Evolutionary conservation across 192 early-diverging fungal species (phyloP).

Genomic region (Coemansia sp.): DNA sequence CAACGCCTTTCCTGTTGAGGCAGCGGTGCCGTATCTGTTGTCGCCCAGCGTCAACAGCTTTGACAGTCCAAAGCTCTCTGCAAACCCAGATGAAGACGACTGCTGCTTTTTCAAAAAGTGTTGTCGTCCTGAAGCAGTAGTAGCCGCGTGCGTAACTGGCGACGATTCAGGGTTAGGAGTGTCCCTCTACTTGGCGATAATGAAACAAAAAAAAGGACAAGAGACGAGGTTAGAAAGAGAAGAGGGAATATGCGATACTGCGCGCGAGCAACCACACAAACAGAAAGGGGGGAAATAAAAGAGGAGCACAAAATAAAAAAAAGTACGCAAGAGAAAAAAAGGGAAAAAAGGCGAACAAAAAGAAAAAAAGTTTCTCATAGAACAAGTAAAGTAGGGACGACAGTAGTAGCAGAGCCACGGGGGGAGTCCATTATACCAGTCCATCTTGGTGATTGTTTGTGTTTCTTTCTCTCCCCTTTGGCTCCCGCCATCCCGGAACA

Average conservation of each 20-base stretch:
- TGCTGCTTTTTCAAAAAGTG: constrained; percentile 54
- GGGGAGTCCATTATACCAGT: neutral
- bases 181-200: constrained; percentile 35
- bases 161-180: constrained; percentile 10
- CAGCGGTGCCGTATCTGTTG: constrained; percentile 28
- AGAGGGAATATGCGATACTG: constrained; percentile 6
- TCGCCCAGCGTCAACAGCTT: constrained; percentile 42
- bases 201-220: neutral
- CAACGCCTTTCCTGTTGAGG: constrained; percentile 41
- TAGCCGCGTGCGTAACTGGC: constrained; percentile 7
- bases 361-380: neutral
- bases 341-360: constrained; percentile 7
- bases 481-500: constrained; percentile 6
- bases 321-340: neutral
- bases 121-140: constrained; percentile 14
- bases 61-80: constrained; percentile 46
- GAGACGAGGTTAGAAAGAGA: neutral
- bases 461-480: neutral
- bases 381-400: constrained; percentile 14
- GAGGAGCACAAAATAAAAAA: neutral
- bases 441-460: constrained; percentile 11
- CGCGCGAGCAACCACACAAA: neutral
- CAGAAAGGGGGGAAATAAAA: neutral
- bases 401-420: constrained; percentile 9
- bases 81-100: constrained; percentile 54